phyloP scores from a whole-genome alignment of 768 basidiomycete genomes.

The Exsudoporus frostii region DNA sequence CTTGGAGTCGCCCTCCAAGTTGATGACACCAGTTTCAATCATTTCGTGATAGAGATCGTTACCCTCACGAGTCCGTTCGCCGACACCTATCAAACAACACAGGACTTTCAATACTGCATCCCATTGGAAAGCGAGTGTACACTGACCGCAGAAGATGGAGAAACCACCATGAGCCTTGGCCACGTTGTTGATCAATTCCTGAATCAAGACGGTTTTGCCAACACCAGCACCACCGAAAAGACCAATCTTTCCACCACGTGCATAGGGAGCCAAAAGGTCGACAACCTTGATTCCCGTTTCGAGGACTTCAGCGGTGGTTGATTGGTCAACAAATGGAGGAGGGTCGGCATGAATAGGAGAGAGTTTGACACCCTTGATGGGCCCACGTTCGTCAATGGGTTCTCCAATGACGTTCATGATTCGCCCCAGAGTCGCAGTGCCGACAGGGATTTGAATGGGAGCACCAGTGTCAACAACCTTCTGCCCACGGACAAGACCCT shows the following conservation, averaged over 20 bases:
- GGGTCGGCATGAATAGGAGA: slow-evolving; percentile 96
- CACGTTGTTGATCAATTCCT: slow-evolving; percentile 99
- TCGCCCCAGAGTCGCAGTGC: slow-evolving; percentile 89
- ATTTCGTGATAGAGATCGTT: slow-evolving; percentile 99
- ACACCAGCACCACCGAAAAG: slow-evolving; percentile 99
- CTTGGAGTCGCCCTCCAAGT: slow-evolving; percentile 99
- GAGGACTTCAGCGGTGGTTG: slow-evolving; percentile 96
- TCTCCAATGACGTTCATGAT: slow-evolving; percentile 99
- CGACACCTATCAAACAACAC: slow-evolving; percentile 67
- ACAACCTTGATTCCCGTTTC: slow-evolving; percentile 99
- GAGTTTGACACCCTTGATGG: slow-evolving; percentile 92
- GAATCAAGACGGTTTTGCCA: slow-evolving; percentile 99
- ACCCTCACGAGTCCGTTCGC: slow-evolving; percentile 99
- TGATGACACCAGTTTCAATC: slow-evolving; percentile 99
- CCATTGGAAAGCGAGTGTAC: not conserved
- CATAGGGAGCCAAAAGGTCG: slow-evolving; percentile 98
- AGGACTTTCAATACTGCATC: slow-evolving; percentile 8
- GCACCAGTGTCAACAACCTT: slow-evolving; percentile 95
- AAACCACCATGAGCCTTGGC: slow-evolving; percentile 99
- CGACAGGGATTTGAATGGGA: slow-evolving; percentile 97
- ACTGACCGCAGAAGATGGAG: slow-evolving; percentile 95
- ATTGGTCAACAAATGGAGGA: slow-evolving; percentile 96
- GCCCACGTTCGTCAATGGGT: slow-evolving; percentile 99
- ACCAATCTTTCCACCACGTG: slow-evolving; percentile 99
- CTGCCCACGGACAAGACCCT: slow-evolving; percentile 99